Evolutionary conservation across 1,139 yeast species (phyloP).

Genomic region (Petasospora fabianii): DNA sequence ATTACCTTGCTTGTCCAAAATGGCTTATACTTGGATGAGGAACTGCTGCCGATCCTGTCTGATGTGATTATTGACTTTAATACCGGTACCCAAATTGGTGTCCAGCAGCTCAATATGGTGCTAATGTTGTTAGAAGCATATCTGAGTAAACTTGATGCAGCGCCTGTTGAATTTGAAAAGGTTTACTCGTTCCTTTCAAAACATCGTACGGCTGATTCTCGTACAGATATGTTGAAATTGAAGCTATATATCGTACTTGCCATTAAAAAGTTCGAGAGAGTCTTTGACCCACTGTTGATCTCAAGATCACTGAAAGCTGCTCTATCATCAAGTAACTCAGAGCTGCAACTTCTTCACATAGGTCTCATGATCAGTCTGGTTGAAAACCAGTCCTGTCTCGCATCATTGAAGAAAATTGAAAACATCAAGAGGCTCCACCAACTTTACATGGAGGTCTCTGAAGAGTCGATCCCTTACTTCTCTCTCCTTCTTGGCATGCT

Average conservation of each 20-base stretch:
- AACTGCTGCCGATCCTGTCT: background rate
- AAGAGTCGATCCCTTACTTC: slow-evolving; percentile 6
- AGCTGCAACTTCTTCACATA: slow-evolving; percentile 9
- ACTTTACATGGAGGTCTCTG: slow-evolving; percentile 2
- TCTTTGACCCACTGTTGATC: slow-evolving; percentile 1
- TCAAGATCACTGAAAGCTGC: background rate
- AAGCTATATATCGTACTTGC: slow-evolving; percentile 12
- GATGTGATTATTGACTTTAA: background rate
- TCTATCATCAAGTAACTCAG: slow-evolving; percentile 1
- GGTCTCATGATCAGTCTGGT: slow-evolving; percentile 13
- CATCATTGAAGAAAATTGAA: background rate
- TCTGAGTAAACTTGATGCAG: slow-evolving; percentile 1
- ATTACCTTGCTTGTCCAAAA: slow-evolving; percentile 8
- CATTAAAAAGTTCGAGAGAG: slow-evolving; percentile 5
- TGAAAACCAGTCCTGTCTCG: slow-evolving; percentile 8
- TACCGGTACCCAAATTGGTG: background rate
- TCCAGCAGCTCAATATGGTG: slow-evolving; percentile 4
- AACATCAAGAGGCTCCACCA: slow-evolving; percentile 4
- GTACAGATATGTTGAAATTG: slow-evolving; percentile 2
- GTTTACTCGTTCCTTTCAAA: background rate
- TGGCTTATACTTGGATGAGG: slow-evolving; percentile 1
- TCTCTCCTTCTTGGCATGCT: slow-evolving; percentile 9
- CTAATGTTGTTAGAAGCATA: slow-evolving; percentile 9
- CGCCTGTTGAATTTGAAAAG: background rate
- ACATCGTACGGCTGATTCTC: background rate